These are phyloP conservation scores for Trichoderma gamsii DNA, from an alignment of 495 filamentous ascomycete genomes.

Conservation along the genomic window DNA sequence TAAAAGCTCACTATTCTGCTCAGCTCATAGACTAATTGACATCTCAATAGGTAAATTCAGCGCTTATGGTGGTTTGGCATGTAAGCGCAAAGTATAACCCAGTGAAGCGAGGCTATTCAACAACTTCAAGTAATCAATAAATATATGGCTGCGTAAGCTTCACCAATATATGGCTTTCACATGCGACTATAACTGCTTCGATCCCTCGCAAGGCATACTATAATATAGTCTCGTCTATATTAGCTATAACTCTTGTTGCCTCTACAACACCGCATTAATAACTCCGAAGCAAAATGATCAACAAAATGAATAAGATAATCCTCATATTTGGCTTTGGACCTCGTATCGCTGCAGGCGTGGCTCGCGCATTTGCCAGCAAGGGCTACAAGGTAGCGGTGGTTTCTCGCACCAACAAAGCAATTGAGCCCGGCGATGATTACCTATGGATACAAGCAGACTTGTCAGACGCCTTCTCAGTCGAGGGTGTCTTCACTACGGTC, in stretches of 20 bases:
- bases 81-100: not conserved
- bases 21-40: not conserved
- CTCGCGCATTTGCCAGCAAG: not conserved
- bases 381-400: not conserved
- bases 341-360: not conserved
- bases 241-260: too few species aligned
- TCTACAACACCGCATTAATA: too few species aligned
- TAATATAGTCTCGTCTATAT: too few species aligned
- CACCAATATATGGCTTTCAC: not conserved
- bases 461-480: not conserved
- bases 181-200: not conserved
- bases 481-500: not conserved
- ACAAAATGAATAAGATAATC: not conserved
- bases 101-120: not conserved
- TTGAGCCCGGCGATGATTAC: not conserved
- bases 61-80: not conserved
- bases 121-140: not conserved
- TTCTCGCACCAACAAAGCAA: not conserved
- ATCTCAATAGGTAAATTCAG: not conserved
- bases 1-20: not conserved
- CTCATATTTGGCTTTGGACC: not conserved
- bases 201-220: too few species aligned
- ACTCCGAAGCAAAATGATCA: not conserved
- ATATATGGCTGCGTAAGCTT: not conserved
- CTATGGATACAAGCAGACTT: not conserved